Percentiles rank a stretch among this genome's conserved stretches.
phyloP scores from a whole-genome alignment of 805 yeast species.

The Priceomyces haplophilus region DNA sequence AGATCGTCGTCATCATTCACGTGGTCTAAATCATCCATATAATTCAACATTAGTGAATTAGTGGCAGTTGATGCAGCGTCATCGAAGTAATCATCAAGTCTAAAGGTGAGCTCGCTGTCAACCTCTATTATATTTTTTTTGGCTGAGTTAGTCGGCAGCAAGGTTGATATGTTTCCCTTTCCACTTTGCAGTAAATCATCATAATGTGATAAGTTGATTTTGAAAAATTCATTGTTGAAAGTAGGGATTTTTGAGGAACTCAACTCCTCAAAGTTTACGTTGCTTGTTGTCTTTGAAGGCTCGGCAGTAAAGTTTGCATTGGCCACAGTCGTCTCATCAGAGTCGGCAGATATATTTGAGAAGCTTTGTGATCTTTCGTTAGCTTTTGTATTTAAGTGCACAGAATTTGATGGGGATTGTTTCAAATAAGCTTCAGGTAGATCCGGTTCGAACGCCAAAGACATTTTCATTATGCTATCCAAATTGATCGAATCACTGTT shows the following conservation, averaged over 20 bases:
- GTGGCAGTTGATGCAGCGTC: constrained; percentile 22
- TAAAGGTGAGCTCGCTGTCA: constrained; percentile 31
- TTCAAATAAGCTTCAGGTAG: constrained; percentile 37
- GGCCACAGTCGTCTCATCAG: constrained; percentile 21
- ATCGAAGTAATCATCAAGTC: constrained; percentile 34
- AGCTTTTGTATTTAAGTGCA: not conserved
- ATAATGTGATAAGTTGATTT: constrained; percentile 31
- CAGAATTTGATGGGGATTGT: constrained; percentile 1
- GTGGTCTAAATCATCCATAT: constrained; percentile 27
- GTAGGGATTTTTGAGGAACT: constrained; percentile 27
- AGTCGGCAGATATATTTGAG: constrained; percentile 24
- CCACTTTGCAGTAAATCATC: constrained; percentile 23
- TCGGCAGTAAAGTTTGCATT: constrained; percentile 3
- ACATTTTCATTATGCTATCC: constrained; percentile 57
- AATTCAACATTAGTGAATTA: constrained; percentile 13
- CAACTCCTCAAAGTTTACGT: constrained; percentile 8
- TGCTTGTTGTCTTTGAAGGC: not conserved
- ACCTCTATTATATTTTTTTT: constrained; percentile 9
- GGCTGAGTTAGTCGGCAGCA: constrained; percentile 12
- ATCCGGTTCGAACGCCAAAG: constrained; percentile 65
- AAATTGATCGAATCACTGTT: constrained; percentile 46
- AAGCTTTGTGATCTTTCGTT: constrained; percentile 8
- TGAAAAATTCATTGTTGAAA: constrained; percentile 36
- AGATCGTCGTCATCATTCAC: constrained; percentile 35
- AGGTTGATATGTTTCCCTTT: constrained; percentile 1